Base-by-base conservation (phyloP, 2,329 filamentous ascomycete species). In the Tolypocladium album region DNA sequence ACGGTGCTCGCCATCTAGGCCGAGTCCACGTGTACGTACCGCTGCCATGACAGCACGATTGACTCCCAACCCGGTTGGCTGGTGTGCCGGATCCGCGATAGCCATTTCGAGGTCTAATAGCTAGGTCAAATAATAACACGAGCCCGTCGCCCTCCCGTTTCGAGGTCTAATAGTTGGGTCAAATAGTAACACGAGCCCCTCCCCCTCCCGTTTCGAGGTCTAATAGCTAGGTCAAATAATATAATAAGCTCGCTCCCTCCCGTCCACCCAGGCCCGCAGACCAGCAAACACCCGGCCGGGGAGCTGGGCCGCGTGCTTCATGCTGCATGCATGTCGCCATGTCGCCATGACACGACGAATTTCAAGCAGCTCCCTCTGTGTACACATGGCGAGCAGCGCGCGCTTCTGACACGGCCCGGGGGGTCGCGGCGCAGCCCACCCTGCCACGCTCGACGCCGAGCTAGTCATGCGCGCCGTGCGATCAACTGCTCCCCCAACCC, bases 171-270 rank as follows among this genome's bases (percentile, higher is more conserved):
- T 59, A 47, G n/a, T 22, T 50, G 53, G 58, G 58, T 59, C 58
- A 50, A 59, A 59, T 57, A 57, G 52, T 57, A 50, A 31, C 27
- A 31, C 27, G 27, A 31, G 27, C 27, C 27, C 27, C 3, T 31
- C 17, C 15, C 40, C 9, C 36, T 34, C 40, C 53, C 34, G n/a
- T 36, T 59, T 50, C 58, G 9, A 52, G 53, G 53, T 57, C 58
- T 59, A 59, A 36, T 59, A 47, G n/a, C 34, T 50, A 57, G 58
- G 58, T 59, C 58, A 50, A 59, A 59, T 57, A 57, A 57, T 57
- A 50, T 24, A 36, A 50, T 42, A 57, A 50, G 36, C n/a, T 11
- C 36, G 0, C 17, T 17, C 40, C 5, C 36, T 34, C 40, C 53
- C 34, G n/a, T 6, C 24, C 50, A 53, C 50, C 31, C 20, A 17